Base-by-base conservation (phyloP, 805 yeast species). In the Candida endomychidarum region DNA sequence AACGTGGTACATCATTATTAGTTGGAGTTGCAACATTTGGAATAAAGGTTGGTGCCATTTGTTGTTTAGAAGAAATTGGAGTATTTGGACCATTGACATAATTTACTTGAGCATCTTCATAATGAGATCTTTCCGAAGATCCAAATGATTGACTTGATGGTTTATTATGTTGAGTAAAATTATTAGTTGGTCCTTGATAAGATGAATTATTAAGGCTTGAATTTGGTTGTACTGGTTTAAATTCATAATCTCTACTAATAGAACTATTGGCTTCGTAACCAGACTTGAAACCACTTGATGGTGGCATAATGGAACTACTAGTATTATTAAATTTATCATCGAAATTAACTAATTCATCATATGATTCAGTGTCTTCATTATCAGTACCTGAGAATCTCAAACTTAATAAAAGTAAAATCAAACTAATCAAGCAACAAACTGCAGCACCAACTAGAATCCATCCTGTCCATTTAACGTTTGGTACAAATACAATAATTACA, bases 391-490 rank as follows among this genome's bases (percentile, higher is more conserved):
- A 46, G 8, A 77, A 49, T 21, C 51, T 51, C 29, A 59, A 53
- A 4, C 57, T 51, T 12, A 65, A 42, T 36, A 75, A 67, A 21
- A 75, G 62, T 29, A 78, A 57, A 5, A 84, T 75, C 2, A 81
- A 44, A 2, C 80, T 60, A 2, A 79, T 39, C 42, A 85, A 61
- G 40, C 72, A 70, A 39, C 80, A 60, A 0, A 70, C 82, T 9
- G 86, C 83, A 3, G 86, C 74, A 1, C 83, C 88, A 20, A 84
- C 72, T 52, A 82, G 66, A 23, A 81, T 56, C 90, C 91, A 85
- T 7, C 81, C 71, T n/a, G 80, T 71, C 90, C 90, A 85, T 5
- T 70, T 61, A 12, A 82, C 69, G 45, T 80, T 66, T 7, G 93
- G 93, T 50, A 69, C 74, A 56, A 81, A 85, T 11, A 78, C 62